These are phyloP conservation scores for Centaurea solstitialis DNA, from an alignment of 129 eudicot species.

Conservation along the genomic window DNA sequence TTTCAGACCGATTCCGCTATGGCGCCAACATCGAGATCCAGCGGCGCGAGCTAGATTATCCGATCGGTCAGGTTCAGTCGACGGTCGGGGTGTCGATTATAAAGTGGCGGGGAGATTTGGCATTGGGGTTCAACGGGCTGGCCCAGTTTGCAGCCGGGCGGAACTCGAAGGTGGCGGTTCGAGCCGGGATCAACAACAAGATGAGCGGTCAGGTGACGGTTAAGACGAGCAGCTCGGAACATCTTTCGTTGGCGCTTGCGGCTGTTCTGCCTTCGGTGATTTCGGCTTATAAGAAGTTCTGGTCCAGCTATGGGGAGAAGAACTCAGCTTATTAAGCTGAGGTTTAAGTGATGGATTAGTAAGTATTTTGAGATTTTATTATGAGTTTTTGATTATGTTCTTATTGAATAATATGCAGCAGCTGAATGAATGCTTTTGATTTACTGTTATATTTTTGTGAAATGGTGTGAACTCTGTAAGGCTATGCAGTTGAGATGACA, in stretches of 20 bases:
- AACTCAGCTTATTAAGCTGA: constrained; percentile 58
- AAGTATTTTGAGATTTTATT: constrained; percentile 14
- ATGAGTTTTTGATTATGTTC: constrained; percentile 10
- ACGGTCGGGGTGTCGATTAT: constrained; percentile 55
- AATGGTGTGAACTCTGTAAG: constrained; percentile 12
- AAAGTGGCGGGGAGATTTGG: constrained; percentile 86
- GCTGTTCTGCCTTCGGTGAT: constrained; percentile 64
- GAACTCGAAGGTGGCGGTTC: constrained; percentile 75
- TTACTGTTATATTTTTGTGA: constrained; percentile 31
- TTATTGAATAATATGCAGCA: constrained; percentile 26
- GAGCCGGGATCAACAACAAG: constrained; percentile 77
- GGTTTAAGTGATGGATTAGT: neutral
- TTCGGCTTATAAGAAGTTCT: constrained; percentile 67
- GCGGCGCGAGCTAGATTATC: constrained; percentile 66
- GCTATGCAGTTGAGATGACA: constrained; percentile 28
- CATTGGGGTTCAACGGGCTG: constrained; percentile 61
- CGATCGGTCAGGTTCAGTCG: constrained; percentile 85
- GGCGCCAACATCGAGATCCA: constrained; percentile 87
- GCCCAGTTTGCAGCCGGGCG: constrained; percentile 81
- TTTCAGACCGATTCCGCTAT: constrained; percentile 73
- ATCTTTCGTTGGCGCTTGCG: constrained; percentile 76
- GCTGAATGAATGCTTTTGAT: constrained; percentile 21
- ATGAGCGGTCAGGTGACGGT: constrained; percentile 86
- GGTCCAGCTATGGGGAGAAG: constrained; percentile 50
- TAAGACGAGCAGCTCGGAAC: constrained; percentile 92